Base-by-base conservation (phyloP, 2,329 filamentous ascomycete genomes). In the Exophiala alcalophila region DNA sequence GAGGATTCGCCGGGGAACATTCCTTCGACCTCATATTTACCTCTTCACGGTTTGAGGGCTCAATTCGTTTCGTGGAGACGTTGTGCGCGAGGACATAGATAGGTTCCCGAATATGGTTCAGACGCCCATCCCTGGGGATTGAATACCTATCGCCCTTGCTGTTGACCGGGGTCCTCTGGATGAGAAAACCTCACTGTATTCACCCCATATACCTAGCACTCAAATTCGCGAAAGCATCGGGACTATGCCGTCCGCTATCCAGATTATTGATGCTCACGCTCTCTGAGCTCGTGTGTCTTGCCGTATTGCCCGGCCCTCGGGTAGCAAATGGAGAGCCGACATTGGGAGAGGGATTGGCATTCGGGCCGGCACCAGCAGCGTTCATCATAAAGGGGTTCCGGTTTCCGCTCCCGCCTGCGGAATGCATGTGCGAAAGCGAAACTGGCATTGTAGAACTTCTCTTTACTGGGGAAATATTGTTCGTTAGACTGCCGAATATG, bases 151-250 rank as follows among this genome's bases (percentile, higher is more conserved):
- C 23, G 23, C 7, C n/a, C 23, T 25, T 25, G 23, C 23, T 25
- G 23, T n/a, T n/a, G n/a, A n/a, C n/a, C n/a, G n/a, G n/a, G n/a
- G n/a, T n/a, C n/a, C n/a, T n/a, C n/a, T n/a, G n/a, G n/a, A n/a
- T n/a, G n/a, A n/a, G n/a, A n/a, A n/a, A n/a, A n/a, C n/a, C n/a
- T n/a, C n/a, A n/a, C 24, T 25, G 24, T 25, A 25, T 21, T 39
- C 39, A 50, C 34, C 46, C 47, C 54, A 64, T 60, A 55, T 67
- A 69, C 43, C 69, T 61, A 29, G 70, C 65, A 50, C 70, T 73
- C 52, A 74, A 52, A 57, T 62, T 71, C 16, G 70, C 69, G 61
- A 73, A 74, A 6, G 70, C 67, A 58, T 74, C 71, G 5, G 71
- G 71, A 50, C 70, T 73, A 51, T 73, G 69, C 23, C 71, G 61